Evolutionary conservation across 805 yeast species (phyloP).

Genomic region (Helenozyma rhizophorensis): DNA sequence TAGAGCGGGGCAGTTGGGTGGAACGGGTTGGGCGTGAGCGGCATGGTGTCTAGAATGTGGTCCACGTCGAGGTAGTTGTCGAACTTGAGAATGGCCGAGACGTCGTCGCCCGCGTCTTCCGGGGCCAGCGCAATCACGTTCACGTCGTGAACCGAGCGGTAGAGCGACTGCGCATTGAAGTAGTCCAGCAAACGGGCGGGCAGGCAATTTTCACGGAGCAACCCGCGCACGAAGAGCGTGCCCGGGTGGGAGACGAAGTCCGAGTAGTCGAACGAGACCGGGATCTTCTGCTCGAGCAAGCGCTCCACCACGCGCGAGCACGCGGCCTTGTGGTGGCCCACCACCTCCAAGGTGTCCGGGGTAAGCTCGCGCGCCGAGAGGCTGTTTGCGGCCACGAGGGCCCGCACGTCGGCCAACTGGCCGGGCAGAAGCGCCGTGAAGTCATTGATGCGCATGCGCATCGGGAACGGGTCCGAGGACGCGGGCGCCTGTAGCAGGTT

Average conservation of each 20-base stretch:
- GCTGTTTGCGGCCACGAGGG: too few species aligned
- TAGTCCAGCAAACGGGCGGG: conserved; percentile 26
- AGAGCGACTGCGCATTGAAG: conserved; percentile 17
- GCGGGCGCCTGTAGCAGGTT: too few species aligned
- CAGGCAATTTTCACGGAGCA: conserved; percentile 23
- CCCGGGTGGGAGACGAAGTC: conserved; percentile 51
- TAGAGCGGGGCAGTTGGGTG: conserved; percentile 29
- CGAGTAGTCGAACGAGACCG: conserved; percentile 21
- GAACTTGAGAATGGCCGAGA: conserved; percentile 26
- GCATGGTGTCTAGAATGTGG: conserved; percentile 17
- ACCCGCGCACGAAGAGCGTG: conserved; percentile 40
- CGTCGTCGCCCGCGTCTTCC: neutral
- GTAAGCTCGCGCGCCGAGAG: too few species aligned
- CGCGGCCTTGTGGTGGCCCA: too few species aligned
- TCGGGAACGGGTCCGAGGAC: neutral
- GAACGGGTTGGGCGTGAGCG: conserved; percentile 18
- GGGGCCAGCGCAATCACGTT: conserved; percentile 16
- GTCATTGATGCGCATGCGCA: neutral
- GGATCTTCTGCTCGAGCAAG: too few species aligned
- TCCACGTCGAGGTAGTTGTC: conserved; percentile 33
- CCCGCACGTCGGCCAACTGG: neutral
- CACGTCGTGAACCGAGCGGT: conserved; percentile 17
- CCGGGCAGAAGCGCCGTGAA: neutral
- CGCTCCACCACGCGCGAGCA: too few species aligned
- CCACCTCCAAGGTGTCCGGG: too few species aligned